Percentiles rank a stretch among this genome's conserved stretches.
phyloP scores from a whole-genome alignment of 805 yeast genomes.

The Suhomyces faveliae region DNA sequence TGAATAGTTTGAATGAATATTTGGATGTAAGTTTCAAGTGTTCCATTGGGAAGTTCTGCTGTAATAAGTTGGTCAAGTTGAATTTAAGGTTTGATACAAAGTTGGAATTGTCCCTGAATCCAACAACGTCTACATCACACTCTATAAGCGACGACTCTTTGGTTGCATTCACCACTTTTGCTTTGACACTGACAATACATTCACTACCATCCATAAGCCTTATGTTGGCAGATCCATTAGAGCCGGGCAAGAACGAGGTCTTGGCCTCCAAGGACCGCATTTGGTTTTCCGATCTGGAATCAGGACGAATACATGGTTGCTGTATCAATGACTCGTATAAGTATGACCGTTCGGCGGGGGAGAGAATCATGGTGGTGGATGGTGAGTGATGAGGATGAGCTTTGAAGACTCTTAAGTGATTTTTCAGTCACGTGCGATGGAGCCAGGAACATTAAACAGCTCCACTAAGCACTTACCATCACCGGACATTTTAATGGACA shows the following conservation, averaged over 20 bases:
- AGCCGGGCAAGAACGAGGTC: conserved; percentile 75
- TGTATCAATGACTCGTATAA: conserved; percentile 67
- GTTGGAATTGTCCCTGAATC: conserved; percentile 75
- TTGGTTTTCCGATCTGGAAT: conserved; percentile 71
- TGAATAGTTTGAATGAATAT: conserved; percentile 71
- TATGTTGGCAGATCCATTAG: conserved; percentile 91
- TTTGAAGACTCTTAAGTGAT: not conserved
- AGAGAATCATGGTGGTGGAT: conserved; percentile 51
- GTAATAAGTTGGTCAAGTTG: conserved; percentile 53
- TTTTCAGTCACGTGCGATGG: not conserved
- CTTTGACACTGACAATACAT: conserved; percentile 87
- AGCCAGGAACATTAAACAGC: too few species aligned
- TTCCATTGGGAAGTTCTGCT: conserved; percentile 50
- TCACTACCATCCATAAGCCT: conserved; percentile 88
- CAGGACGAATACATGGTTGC: conserved; percentile 73
- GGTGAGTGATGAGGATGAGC: not conserved
- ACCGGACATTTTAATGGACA: too few species aligned
- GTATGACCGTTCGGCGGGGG: conserved; percentile 75
- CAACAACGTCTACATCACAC: conserved; percentile 79
- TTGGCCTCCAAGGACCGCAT: conserved; percentile 85
- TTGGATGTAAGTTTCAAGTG: conserved; percentile 64
- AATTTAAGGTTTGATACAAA: conserved; percentile 63
- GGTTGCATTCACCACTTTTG: conserved; percentile 60
- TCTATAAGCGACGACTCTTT: conserved; percentile 53
- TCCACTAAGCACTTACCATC: too few species aligned